Conservation (phyloP, 2,329 filamentous ascomycete species). For the Xylaria sp. region DNA sequence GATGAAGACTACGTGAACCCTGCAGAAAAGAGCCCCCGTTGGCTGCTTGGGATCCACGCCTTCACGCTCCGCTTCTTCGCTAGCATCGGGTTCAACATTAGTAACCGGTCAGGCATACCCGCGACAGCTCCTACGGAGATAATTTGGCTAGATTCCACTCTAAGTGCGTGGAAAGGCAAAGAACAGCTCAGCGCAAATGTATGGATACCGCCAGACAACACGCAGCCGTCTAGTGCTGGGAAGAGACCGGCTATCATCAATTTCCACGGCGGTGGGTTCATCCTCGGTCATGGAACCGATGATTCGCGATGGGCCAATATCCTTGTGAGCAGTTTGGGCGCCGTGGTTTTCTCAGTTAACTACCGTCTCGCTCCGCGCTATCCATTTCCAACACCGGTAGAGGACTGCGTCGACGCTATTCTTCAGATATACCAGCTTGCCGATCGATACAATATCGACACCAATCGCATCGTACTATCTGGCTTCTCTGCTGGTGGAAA, state of each 20-base stretch:
- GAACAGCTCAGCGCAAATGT: constrained; percentile 42
- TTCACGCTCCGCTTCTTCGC: constrained; percentile 40
- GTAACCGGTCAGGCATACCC: constrained; percentile 36
- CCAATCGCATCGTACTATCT: constrained; percentile 63
- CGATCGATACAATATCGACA: constrained; percentile 66
- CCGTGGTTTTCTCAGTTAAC: constrained; percentile 71
- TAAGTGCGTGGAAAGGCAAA: constrained; percentile 42
- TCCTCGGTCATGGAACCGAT: constrained; percentile 69
- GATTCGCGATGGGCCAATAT: constrained; percentile 68
- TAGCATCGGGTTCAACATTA: constrained; percentile 40
- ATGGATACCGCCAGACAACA: constrained; percentile 40
- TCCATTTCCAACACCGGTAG: constrained; percentile 71
- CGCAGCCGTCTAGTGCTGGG: constrained; percentile 30
- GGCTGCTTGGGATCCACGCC: constrained; percentile 44
- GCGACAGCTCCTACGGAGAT: constrained; percentile 35
- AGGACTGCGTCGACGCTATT: constrained; percentile 72
- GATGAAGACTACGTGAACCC: constrained; percentile 43
- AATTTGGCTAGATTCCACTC: constrained; percentile 44
- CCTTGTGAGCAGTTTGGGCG: constrained; percentile 62
- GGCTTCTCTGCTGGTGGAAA: constrained; percentile 73
- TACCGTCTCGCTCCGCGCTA: constrained; percentile 73
- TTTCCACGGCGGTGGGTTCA: constrained; percentile 74
- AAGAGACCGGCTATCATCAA: constrained; percentile 66
- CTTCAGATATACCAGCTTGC: constrained; percentile 66
- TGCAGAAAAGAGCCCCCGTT: constrained; percentile 41